Evolutionary conservation across 2,329 filamentous ascomycete genomes (phyloP).

Genomic region (Chrysoporthe deuterocubensis): DNA sequence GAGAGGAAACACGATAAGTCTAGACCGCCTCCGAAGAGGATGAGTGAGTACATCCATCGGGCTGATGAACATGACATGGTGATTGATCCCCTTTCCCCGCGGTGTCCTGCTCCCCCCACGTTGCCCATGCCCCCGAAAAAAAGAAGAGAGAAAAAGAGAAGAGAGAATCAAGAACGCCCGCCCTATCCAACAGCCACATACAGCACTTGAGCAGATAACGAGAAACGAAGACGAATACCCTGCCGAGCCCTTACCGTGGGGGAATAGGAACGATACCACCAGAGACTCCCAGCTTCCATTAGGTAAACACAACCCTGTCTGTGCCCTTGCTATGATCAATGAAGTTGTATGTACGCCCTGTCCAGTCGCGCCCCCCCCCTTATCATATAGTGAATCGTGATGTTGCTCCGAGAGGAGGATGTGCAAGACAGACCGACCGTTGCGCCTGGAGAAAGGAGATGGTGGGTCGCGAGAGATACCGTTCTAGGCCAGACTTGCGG

Average conservation of each 20-base stretch:
- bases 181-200: slow-evolving; percentile 21
- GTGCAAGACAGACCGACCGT: slow-evolving; percentile 13
- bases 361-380: slow-evolving; percentile 14
- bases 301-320: slow-evolving; percentile 17
- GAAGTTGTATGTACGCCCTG: slow-evolving; percentile 18
- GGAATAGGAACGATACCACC: slow-evolving; percentile 23
- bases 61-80: slow-evolving; percentile 16
- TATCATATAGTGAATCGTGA: slow-evolving; percentile 10
- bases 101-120: neutral
- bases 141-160: neutral
- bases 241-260: slow-evolving; percentile 13
- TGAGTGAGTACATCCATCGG: neutral
- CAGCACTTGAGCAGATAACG: slow-evolving; percentile 10
- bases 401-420: slow-evolving; percentile 6
- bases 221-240: slow-evolving; percentile 15
- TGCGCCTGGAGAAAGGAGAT: slow-evolving; percentile 21
- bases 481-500: slow-evolving; percentile 17
- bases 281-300: slow-evolving; percentile 22
- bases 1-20: slow-evolving; percentile 17
- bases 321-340: slow-evolving; percentile 17
- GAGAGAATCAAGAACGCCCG: slow-evolving; percentile 12
- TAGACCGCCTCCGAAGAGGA: neutral
- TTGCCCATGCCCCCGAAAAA: slow-evolving; percentile 20
- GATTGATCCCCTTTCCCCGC: slow-evolving; percentile 2
- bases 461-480: slow-evolving; percentile 26